A percentile compares a stretch with the other conserved stretches of the same genome.
Evolutionary conservation across 2,329 filamentous ascomycete species (phyloP).

Genomic region (Penicillium brasilianum): DNA sequence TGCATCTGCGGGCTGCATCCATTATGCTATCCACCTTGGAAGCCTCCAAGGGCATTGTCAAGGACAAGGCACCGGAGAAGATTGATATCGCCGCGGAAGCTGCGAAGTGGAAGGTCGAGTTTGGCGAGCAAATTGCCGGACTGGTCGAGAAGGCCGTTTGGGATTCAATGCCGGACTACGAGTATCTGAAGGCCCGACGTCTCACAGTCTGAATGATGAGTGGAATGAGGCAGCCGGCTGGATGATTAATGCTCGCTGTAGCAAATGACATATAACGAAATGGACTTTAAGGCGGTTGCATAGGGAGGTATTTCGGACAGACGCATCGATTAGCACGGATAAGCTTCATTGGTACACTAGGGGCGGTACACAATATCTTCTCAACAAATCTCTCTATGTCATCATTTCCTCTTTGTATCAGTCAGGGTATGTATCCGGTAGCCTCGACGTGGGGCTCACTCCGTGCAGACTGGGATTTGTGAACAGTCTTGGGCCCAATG

Average conservation of each 20-base stretch:
- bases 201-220: conserved; percentile 19
- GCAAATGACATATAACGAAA: neutral
- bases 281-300: neutral
- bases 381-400: neutral
- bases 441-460: neutral
- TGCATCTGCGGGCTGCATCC: neutral
- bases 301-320: neutral
- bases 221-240: neutral
- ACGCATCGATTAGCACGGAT: neutral
- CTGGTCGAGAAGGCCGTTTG: conserved; percentile 35
- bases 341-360: neutral
- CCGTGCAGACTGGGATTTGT: neutral
- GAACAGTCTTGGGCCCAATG: neutral
- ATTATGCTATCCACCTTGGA: conserved; percentile 39
- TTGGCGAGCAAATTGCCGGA: conserved; percentile 36
- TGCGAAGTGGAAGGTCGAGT: conserved; percentile 45
- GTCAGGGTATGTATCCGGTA: neutral
- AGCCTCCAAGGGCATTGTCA: conserved; percentile 40
- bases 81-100: conserved; percentile 42
- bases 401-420: too few species aligned
- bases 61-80: conserved; percentile 35
- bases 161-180: conserved; percentile 48
- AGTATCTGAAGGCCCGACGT: conserved; percentile 40
- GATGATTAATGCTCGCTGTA: neutral
- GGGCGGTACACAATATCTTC: neutral